These are phyloP conservation scores for Selaginella moellendorffii DNA, from an alignment of 75 land plant species.

Conservation along the genomic window DNA sequence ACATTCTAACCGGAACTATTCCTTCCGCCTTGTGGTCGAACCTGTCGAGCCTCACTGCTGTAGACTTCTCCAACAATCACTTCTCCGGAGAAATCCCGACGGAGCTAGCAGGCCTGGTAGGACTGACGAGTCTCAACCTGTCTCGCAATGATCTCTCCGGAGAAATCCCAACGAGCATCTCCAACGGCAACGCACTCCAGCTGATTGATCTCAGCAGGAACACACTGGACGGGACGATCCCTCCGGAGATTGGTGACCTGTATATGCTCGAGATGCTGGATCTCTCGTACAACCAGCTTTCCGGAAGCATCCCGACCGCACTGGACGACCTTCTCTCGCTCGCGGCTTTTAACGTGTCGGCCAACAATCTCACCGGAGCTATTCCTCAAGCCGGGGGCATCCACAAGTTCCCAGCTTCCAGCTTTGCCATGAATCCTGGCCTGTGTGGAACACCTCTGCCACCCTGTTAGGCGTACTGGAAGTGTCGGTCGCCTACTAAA, in stretches of 20 bases:
- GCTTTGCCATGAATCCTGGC: background rate
- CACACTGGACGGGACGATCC: background rate
- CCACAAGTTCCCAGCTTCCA: background rate
- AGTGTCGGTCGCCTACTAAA: too few species aligned
- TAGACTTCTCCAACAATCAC: background rate
- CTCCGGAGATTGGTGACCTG: background rate
- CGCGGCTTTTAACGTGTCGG: background rate
- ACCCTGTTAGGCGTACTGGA: background rate
- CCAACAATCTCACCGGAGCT: background rate
- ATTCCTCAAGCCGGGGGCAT: background rate
- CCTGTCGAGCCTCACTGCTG: background rate
- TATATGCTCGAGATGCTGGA: background rate
- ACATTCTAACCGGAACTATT: background rate
- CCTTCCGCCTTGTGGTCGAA: background rate
- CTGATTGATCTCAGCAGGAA: background rate
- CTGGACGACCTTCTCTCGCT: background rate
- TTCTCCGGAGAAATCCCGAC: background rate
- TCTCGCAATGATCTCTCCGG: too few species aligned
- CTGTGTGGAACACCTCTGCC: constrained; percentile 1
- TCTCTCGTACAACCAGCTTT: background rate
- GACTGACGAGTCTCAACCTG: background rate
- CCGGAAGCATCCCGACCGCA: background rate
- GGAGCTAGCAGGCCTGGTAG: background rate
- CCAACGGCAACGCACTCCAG: background rate
- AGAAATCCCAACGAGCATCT: background rate